Base-by-base conservation (phyloP, 1,139 yeast species). In the Candida freyschussii region DNA sequence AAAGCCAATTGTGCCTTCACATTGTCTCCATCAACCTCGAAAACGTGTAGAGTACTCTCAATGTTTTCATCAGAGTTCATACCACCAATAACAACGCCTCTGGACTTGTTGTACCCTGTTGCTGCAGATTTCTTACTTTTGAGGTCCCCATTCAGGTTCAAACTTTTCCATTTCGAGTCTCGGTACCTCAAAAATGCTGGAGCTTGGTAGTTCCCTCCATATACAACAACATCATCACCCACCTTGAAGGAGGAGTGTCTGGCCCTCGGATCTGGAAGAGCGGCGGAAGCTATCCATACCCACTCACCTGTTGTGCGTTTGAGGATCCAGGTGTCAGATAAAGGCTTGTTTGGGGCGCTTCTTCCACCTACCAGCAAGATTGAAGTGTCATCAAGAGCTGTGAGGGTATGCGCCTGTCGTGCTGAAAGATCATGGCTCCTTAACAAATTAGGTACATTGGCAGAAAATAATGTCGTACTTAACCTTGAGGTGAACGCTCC, bases 311-410 rank as follows among this genome's bases (percentile, higher is more conserved):
- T 20, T 1, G 21, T 32, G 3, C 43, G 33, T 32, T 16, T 37
- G 3, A 57, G 33, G 2, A 55, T 12, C 73, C 73, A 72, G 25
- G 62, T 53, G 33, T 72, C 78, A 4, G 45, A 29, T 24, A 73
- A 54, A 0, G 63, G 58, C 8, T 56, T 53, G 2, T 70, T 68
- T 1, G 95, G 94, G 7, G 76, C 67, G 4, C 70, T 61, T 41
- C 94, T 65, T 3, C 95, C 95, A 4, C 93, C 94, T 18, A 74
- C 59, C n/a, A 81, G 43, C 3, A 78, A 38, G 1, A 60, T 41
- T 2, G 40, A 43, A 0, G 52, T 48, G 6, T 52, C 47, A 2
- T 50, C 45, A 2, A 73, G 33, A 0, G 51, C 38, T 0, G 74
- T 66, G 17, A 75, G 45, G 0, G 75, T 60, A 46, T 83, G 89